Evolutionary conservation across 176 grass and related monocot species (phyloP), one percentile per base, ranked within the genome.

Genomic region (Otatea glauca): DNA sequence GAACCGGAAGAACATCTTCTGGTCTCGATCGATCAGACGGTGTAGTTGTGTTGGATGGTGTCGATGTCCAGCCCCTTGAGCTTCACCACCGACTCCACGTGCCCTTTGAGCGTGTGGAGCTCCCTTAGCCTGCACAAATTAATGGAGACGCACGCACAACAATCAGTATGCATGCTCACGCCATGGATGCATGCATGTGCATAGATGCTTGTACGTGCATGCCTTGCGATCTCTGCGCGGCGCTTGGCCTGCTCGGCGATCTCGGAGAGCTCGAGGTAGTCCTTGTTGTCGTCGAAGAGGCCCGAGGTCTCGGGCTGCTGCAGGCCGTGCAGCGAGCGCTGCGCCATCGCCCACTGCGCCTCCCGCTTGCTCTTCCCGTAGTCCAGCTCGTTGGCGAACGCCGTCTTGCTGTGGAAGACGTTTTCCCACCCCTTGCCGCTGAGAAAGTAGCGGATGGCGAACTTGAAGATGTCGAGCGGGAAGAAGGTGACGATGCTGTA

Each of bases 181-280:
- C 53, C 53, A 55, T 55, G 18, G 5, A 55, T 55, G 50, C 48
- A 50, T 50, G 50, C 16, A 54, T 56, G 48, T 16, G 53, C 53
- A 21, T 17, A 5, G 62, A 42, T 14, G 65, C 21, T 15, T 47
- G 37, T 44, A 56, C 23, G 18, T 29, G 29, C 29, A 29, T 63
- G 90, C 92, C 92, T 95, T 18, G 95, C 95, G 69, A 94, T 86
- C 81, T 97, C 95, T 1, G 95, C 95, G 58, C 96, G 93, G 45
- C 93, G 92, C 83, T 92, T 99, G 60, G 96, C 96, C 87, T 99
- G 93, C 70, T 99, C 96, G 41, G 96, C 93, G 15, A 99, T 94
- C 89, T 94, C 93, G 15, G 93, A 92, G 24, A 94, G 86, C 80
- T 99, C 96, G n/a, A 81, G 66, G 88, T 89, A 92, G 68, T 88